Base-by-base conservation (phyloP, 257 asterid species). In the Datura wrightii region DNA sequence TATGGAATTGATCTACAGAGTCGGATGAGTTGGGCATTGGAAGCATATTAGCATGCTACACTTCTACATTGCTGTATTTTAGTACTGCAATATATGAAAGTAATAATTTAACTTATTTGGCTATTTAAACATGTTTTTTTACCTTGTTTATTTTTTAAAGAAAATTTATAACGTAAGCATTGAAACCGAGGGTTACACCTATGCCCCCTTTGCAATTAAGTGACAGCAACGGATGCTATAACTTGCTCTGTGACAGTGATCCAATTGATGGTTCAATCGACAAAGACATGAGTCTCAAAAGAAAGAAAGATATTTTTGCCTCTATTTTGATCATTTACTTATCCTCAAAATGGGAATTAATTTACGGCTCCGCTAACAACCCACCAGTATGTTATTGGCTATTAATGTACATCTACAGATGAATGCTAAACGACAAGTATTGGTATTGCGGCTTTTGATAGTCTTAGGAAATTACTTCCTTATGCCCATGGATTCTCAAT, bases 291-390 rank as follows among this genome's bases (percentile, higher is more conserved):
- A 5, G 18, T 11, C 58, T 10, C 46, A 44, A 10, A 71, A 71
- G 79, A 42, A 24, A 71, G 11, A 46, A 66, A 66, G 74, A 66
- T 65, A 34, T 34, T 65, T 37, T 67, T 67, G 78, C 24, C 31
- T 67, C 76, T 15, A 67, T 41, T 69, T 69, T 69, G 24, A 41
- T 16, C 11, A 4, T 69, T 16, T 19, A 41, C 79, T 69, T 1
- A 69, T 66, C 79, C 34, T 69, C 79, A 69, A 69, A 15, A 8
- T 39, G 13, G 53, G 19, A 69, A 18, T 66, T 66, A 24, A 4
- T 66, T 37, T 66, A 66, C 1, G 76, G 31, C 79, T 58, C 79
- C 53, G 41, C 15, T 44, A 69, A 69, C 34, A 69, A 69, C 34
- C 52, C 8, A 18, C 14, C 53, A 69, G 42, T 39, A 48, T 65